phyloP scores from a whole-genome alignment of 441 rosid species.

The Arabidopsis hybrid region DNA sequence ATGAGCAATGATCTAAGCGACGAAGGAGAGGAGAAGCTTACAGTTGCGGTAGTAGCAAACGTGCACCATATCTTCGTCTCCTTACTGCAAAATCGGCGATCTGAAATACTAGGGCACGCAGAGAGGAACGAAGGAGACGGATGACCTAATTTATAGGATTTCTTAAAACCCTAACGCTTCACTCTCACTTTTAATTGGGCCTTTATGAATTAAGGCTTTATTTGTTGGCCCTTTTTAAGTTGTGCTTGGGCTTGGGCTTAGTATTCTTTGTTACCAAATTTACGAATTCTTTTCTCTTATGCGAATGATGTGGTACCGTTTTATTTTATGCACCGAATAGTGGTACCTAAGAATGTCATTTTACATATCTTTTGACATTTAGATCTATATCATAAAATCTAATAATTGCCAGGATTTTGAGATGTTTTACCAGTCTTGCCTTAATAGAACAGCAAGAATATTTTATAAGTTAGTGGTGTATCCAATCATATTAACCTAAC shows the following conservation, averaged over 20 bases:
- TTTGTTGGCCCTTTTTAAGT: not conserved
- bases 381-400: not conserved
- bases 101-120: slow-evolving; percentile 32
- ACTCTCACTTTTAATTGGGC: slow-evolving; percentile 11
- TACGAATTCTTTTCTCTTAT: not conserved
- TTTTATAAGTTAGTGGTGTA: not conserved
- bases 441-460: slow-evolving; percentile 16
- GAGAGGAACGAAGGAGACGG: not conserved
- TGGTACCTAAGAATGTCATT: slow-evolving; percentile 3
- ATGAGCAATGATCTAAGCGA: not conserved
- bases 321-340: no score
- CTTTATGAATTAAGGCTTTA: not conserved
- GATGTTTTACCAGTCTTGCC: slow-evolving; percentile 27
- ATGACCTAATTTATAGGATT: not conserved
- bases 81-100: slow-evolving; percentile 25
- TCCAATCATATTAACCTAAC: slow-evolving; percentile 23
- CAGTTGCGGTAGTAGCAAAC: slow-evolving; percentile 80
- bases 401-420: not conserved
- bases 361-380: not conserved
- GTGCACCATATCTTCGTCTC: slow-evolving; percentile 64
- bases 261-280: not conserved
- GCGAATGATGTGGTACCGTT: not conserved
- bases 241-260: not conserved
- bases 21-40: slow-evolving; percentile 36
- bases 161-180: slow-evolving; percentile 33